Evolutionary conservation across 441 rosid genomes (phyloP).

Genomic region (Syzygium malaccense): DNA sequence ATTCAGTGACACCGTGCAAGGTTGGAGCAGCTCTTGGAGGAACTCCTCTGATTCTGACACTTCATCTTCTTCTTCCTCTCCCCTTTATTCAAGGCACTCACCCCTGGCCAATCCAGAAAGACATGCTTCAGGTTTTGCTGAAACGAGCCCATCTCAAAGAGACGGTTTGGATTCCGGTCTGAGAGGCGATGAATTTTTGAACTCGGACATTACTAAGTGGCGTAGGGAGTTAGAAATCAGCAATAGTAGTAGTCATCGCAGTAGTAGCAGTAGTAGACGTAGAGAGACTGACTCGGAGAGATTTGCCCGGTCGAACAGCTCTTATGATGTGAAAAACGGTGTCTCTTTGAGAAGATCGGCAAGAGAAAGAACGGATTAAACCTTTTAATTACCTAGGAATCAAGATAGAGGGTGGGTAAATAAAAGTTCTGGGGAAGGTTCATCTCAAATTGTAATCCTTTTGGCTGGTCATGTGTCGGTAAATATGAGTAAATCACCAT

Average conservation of each 20-base stretch:
- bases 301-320: slow-evolving; percentile 27
- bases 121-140: slow-evolving; percentile 15
- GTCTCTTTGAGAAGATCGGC: slow-evolving; percentile 33
- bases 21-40: slow-evolving; percentile 46
- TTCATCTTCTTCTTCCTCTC: slow-evolving; percentile 56
- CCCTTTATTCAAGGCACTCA: slow-evolving; percentile 35
- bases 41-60: slow-evolving; percentile 45
- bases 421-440: slow-evolving; percentile 16
- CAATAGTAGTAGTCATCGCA: not conserved
- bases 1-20: slow-evolving; percentile 15
- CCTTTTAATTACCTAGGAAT: slow-evolving; percentile 1
- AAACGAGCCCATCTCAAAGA: slow-evolving; percentile 18
- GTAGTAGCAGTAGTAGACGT: slow-evolving; percentile 15
- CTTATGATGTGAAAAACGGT: slow-evolving; percentile 33
- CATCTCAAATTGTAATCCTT: slow-evolving; percentile 17
- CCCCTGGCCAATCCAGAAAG: slow-evolving; percentile 21
- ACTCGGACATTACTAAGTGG: slow-evolving; percentile 27
- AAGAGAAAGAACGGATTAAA: slow-evolving; percentile 26
- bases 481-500: not conserved
- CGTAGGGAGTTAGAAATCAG: slow-evolving; percentile 29
- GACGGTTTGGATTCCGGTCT: slow-evolving; percentile 13
- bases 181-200: slow-evolving; percentile 29
- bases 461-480: slow-evolving; percentile 15
- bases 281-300: slow-evolving; percentile 33
- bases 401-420: slow-evolving; percentile 16